Percentiles rank a stretch among this genome's conserved stretches.
phyloP scores from a whole-genome alignment of 176 grass and related monocot genomes.

The Carex cristatella region DNA sequence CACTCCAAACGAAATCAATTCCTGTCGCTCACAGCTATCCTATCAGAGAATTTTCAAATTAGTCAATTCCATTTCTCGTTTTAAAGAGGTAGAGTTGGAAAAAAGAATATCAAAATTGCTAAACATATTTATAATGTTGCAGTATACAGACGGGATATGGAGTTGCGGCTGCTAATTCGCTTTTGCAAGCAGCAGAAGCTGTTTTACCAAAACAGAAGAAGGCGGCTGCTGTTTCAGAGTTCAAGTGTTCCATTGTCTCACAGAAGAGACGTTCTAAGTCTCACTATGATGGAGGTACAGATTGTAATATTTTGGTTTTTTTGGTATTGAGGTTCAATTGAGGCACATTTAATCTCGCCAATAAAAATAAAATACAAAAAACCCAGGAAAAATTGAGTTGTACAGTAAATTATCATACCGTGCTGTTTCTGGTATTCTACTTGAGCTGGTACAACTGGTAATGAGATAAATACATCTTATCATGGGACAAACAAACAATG shows the following conservation, averaged over 20 bases:
- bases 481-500: background rate
- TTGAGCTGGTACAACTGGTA: background rate
- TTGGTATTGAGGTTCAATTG: background rate
- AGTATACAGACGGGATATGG: slow-evolving; percentile 75
- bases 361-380: background rate
- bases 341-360: background rate
- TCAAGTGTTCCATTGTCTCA: slow-evolving; percentile 54
- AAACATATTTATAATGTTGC: background rate
- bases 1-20: too few relatives aligned
- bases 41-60: too few relatives aligned
- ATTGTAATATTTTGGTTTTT: background rate
- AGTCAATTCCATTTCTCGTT: too few relatives aligned
- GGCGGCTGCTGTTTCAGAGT: slow-evolving; percentile 63
- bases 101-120: too few relatives aligned
- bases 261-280: slow-evolving; percentile 66
- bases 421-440: background rate
- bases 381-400: background rate
- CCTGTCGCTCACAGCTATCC: too few relatives aligned
- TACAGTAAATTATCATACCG: background rate
- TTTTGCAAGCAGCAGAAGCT: slow-evolving; percentile 63
- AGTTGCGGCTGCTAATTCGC: slow-evolving; percentile 38
- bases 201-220: slow-evolving; percentile 82
- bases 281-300: slow-evolving; percentile 39
- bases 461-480: background rate
- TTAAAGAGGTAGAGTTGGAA: too few relatives aligned